Conservation (phyloP, 1,139 yeast genomes). For the Kodamaea sp. region DNA sequence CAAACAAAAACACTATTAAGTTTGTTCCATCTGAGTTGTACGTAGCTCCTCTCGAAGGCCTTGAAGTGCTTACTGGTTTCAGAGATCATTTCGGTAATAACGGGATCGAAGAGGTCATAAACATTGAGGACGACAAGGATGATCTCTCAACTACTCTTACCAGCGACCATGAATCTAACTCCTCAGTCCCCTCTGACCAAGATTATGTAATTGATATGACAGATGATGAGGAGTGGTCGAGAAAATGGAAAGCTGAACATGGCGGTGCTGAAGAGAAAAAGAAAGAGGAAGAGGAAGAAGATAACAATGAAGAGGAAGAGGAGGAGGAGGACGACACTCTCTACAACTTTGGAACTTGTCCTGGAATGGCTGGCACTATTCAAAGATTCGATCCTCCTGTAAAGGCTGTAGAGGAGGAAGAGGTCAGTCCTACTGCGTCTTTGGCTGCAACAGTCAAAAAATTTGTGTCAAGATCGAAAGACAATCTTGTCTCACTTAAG, state of each 20-base stretch:
- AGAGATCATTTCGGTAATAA: too few relatives aligned
- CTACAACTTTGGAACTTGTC: conserved; percentile 10
- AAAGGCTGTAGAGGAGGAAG: conserved; percentile 4
- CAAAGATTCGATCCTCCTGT: conserved; percentile 6
- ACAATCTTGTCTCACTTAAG: neutral
- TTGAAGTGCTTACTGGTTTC: conserved; percentile 1
- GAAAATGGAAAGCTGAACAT: too few relatives aligned
- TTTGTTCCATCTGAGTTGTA: too few relatives aligned
- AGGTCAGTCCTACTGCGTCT: conserved; percentile 1
- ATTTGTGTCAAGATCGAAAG: conserved; percentile 1
- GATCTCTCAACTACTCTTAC: neutral
- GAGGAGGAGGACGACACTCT: conserved; percentile 12
- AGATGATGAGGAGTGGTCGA: too few relatives aligned
- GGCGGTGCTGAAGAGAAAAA: neutral
- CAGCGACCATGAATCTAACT: neutral
- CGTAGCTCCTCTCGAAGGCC: too few relatives aligned
- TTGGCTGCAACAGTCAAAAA: neutral
- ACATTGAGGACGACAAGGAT: conserved; percentile 8
- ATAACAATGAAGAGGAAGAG: conserved; percentile 4
- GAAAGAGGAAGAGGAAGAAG: neutral
- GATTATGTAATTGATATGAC: too few relatives aligned
- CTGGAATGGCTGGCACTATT: conserved; percentile 11
- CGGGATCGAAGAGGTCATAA: too few relatives aligned
- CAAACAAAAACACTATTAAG: conserved; percentile 11
- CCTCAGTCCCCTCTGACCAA: too few relatives aligned